phyloP scores from a whole-genome alignment of 306 rosid species.

The Pyrus communis region DNA sequence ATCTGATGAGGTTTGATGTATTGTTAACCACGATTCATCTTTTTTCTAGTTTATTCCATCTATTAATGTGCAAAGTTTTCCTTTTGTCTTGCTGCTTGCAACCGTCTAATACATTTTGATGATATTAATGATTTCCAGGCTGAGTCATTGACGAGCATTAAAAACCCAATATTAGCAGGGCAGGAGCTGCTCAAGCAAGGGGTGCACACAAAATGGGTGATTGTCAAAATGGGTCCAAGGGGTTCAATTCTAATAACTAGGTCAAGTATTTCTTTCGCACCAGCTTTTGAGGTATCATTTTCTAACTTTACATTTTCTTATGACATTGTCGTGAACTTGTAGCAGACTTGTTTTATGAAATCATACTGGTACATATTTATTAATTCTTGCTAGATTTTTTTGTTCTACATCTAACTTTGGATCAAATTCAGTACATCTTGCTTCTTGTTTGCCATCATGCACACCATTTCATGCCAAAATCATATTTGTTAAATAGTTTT shows the following conservation, averaged over 20 bases:
- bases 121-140: conserved; percentile 53
- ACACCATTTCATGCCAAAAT: not conserved
- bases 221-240: conserved; percentile 78
- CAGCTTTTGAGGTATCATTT: conserved; percentile 68
- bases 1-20: conserved; percentile 67
- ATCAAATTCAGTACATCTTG: not conserved
- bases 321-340: not conserved
- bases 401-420: not conserved
- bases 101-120: not conserved
- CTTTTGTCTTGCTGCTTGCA: not conserved
- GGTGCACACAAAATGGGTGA: conserved; percentile 87
- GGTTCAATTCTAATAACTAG: conserved; percentile 75
- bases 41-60: not conserved
- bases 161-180: conserved; percentile 81
- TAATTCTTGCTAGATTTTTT: not conserved
- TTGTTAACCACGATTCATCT: not conserved
- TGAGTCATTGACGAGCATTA: conserved; percentile 77
- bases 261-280: conserved; percentile 63
- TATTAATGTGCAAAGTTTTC: not conserved
- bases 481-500: not conserved
- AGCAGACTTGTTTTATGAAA: not conserved
- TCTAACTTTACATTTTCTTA: not conserved
- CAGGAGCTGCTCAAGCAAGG: conserved; percentile 76
- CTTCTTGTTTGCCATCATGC: not conserved
- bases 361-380: not conserved